These are phyloP conservation scores for Poa pratensis DNA, from an alignment of 176 grass and related monocot genomes.

Conservation along the genomic window DNA sequence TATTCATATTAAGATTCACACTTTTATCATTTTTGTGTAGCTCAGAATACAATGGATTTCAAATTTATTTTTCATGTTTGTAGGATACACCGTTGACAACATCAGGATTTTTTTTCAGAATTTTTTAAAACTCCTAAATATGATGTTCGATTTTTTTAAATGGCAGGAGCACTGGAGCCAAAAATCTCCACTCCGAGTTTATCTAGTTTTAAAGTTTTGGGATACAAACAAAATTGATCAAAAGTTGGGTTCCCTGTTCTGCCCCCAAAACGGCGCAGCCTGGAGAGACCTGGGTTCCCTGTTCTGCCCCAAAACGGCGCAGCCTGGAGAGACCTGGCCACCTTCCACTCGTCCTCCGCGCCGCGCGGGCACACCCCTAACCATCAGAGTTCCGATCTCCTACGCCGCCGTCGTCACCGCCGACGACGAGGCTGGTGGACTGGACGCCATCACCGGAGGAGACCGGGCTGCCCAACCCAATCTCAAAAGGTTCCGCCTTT, in stretches of 20 bases:
- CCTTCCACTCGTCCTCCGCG: slow-evolving; percentile 17
- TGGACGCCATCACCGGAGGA: background rate
- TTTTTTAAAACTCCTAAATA: no score
- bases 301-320: slow-evolving; percentile 4
- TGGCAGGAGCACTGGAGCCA: no score
- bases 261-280: slow-evolving; percentile 5
- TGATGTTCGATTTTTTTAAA: no score
- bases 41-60: no score
- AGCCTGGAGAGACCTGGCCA: slow-evolving; percentile 17
- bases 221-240: no score
- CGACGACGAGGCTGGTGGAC: slow-evolving; percentile 32
- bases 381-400: slow-evolving; percentile 4
- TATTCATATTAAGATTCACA: no score
- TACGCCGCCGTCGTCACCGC: background rate
- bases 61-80: no score
- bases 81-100: no score
- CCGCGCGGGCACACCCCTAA: slow-evolving; percentile 20
- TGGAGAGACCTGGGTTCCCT: slow-evolving; percentile 4
- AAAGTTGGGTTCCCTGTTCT: background rate
- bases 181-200: no score
- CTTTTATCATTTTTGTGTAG: no score
- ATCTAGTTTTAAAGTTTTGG: no score
- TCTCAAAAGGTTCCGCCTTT: background rate
- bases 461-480: background rate
- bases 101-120: no score